phyloP scores from a whole-genome alignment of 495 filamentous ascomycete genomes.

The Neurospora sp. region DNA sequence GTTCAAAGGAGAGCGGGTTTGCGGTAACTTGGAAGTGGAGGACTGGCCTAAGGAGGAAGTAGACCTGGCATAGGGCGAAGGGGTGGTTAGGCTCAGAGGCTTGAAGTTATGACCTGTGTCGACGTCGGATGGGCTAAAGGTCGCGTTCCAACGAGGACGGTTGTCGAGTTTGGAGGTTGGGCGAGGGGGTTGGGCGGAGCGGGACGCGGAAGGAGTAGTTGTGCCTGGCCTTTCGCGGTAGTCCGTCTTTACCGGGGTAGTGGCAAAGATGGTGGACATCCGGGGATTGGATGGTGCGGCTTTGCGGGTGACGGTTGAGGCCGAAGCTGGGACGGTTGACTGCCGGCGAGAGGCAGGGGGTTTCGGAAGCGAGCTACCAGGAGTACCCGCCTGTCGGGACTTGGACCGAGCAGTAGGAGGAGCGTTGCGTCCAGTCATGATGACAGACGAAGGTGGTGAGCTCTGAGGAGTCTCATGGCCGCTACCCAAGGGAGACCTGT shows the following conservation, averaged over 20 bases:
- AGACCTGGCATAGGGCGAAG: constrained; percentile 50
- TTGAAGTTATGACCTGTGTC: constrained; percentile 62
- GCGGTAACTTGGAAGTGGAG: constrained; percentile 35
- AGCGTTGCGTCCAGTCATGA: constrained; percentile 48
- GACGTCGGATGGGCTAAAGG: constrained; percentile 58
- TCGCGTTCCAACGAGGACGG: constrained; percentile 72
- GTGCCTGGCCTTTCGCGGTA: background rate
- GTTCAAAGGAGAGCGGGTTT: constrained; percentile 34
- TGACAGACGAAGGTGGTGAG: constrained; percentile 83
- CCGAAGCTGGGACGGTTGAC: constrained; percentile 20
- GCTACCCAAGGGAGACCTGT: constrained; percentile 65
- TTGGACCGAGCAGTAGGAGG: constrained; percentile 29
- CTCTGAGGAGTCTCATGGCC: constrained; percentile 70
- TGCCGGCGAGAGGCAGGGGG: constrained; percentile 29
- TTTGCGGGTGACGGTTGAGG: constrained; percentile 20
- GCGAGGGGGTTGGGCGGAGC: constrained; percentile 38
- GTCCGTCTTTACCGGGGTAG: background rate
- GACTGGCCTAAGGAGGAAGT: constrained; percentile 26
- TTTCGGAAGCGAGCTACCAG: constrained; percentile 25
- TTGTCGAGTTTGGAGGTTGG: constrained; percentile 39
- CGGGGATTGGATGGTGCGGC: constrained; percentile 27
- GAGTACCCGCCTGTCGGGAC: constrained; percentile 27
- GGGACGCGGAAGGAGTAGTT: constrained; percentile 35
- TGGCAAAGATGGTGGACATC: constrained; percentile 19
- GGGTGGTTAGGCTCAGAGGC: constrained; percentile 50